These are phyloP conservation scores for Trypethelium eluteriae DNA, from an alignment of 495 filamentous ascomycete species.

Conservation along the genomic window DNA sequence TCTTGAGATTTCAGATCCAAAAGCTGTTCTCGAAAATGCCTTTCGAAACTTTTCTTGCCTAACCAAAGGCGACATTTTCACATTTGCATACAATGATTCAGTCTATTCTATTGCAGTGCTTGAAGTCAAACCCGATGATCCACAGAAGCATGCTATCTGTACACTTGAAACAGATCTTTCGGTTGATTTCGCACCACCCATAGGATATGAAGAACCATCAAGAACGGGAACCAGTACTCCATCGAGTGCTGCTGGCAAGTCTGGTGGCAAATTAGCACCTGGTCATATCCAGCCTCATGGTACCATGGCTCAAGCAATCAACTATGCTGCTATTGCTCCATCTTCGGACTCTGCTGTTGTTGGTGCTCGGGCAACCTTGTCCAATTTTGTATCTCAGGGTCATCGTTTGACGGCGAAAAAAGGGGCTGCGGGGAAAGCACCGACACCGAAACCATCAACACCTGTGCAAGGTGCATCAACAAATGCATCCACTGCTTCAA, in stretches of 20 bases:
- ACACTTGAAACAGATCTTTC: constrained; percentile 91
- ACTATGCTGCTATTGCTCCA: constrained; percentile 90
- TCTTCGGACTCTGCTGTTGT: constrained; percentile 54
- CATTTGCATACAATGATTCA: constrained; percentile 89
- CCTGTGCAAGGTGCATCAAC: constrained; percentile 63
- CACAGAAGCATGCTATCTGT: constrained; percentile 70
- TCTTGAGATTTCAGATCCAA: constrained; percentile 92
- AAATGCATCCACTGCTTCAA: constrained; percentile 40
- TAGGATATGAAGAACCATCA: constrained; percentile 80
- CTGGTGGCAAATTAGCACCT: constrained; percentile 55
- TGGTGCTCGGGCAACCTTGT: constrained; percentile 58
- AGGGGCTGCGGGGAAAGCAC: constrained; percentile 53
- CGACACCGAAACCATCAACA: constrained; percentile 73
- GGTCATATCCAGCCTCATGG: constrained; percentile 63
- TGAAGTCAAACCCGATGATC: constrained; percentile 76
- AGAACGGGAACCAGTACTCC: constrained; percentile 52
- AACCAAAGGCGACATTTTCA: constrained; percentile 86
- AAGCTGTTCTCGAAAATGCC: constrained; percentile 93
- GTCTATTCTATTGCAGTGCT: constrained; percentile 86
- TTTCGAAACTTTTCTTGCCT: constrained; percentile 92
- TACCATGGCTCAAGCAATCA: constrained; percentile 93
- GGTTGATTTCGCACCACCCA: constrained; percentile 88
- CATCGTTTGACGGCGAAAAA: constrained; percentile 75
- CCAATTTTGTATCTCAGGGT: constrained; percentile 68
- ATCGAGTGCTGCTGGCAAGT: constrained; percentile 51